These are phyloP conservation scores for Kluyveromyces starmeri DNA, from an alignment of 805 yeast species.

Conservation along the genomic window DNA sequence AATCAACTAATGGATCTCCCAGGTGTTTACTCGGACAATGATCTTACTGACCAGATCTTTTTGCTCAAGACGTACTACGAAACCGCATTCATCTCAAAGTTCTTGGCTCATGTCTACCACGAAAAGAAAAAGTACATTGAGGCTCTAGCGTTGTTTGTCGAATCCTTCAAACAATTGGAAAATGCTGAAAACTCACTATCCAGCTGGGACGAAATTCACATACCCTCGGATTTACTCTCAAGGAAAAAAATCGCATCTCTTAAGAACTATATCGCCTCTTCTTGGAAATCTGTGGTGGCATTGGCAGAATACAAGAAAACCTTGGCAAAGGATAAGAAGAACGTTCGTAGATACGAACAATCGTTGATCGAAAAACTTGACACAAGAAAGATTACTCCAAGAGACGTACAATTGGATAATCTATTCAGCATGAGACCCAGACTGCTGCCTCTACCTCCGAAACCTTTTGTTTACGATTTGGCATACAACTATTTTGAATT, in stretches of 20 bases:
- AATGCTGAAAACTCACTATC: slow-evolving; percentile 7
- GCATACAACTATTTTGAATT: slow-evolving; percentile 69
- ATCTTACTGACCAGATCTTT: slow-evolving; percentile 34
- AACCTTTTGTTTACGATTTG: slow-evolving; percentile 86
- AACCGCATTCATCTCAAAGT: slow-evolving; percentile 16
- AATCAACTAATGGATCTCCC: slow-evolving; percentile 68
- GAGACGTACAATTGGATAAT: slow-evolving; percentile 17
- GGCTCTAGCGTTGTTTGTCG: slow-evolving; percentile 23
- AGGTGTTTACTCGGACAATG: slow-evolving; percentile 85
- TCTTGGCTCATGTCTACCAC: slow-evolving; percentile 24
- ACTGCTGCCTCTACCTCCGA: slow-evolving; percentile 59
- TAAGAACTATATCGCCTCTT: slow-evolving; percentile 34
- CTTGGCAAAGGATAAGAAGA: slow-evolving; percentile 7
- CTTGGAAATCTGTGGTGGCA: slow-evolving; percentile 25
- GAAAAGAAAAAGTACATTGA: slow-evolving; percentile 22
- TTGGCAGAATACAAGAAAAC: slow-evolving; percentile 30
- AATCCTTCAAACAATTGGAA: slow-evolving; percentile 17
- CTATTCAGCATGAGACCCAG: slow-evolving; percentile 29
- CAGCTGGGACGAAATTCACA: slow-evolving; percentile 8
- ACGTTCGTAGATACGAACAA: slow-evolving; percentile 7
- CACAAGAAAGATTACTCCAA: slow-evolving; percentile 12
- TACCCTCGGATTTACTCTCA: slow-evolving; percentile 19
- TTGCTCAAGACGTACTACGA: slow-evolving; percentile 18
- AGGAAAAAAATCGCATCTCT: slow-evolving; percentile 41
- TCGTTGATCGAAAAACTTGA: slow-evolving; percentile 36